A percentile compares a stretch with the other conserved stretches of the same genome.
These are phyloP conservation scores for Cytospora piceae DNA, from an alignment of 2,329 filamentous ascomycete genomes.

Conservation along the genomic window DNA sequence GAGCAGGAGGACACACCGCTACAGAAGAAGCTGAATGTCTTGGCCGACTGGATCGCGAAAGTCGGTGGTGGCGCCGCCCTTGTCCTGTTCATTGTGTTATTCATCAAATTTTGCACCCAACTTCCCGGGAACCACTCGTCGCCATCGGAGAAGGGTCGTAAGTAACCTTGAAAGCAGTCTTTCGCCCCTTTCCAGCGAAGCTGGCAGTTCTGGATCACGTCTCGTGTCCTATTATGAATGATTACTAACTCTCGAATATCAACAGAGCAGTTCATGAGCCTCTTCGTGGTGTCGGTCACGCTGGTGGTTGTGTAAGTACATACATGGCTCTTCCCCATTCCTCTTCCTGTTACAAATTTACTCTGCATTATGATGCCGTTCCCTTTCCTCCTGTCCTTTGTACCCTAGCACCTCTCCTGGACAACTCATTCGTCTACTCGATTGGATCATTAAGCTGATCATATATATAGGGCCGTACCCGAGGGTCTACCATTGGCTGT, in stretches of 20 bases:
- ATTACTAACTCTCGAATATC: neutral
- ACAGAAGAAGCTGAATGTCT: slow-evolving; percentile 55
- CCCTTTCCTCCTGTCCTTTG: neutral
- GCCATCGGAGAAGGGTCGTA: slow-evolving; percentile 60
- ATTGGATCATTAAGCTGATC: neutral
- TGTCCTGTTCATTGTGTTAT: slow-evolving; percentile 75
- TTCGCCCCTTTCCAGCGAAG: neutral
- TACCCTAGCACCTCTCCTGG: neutral
- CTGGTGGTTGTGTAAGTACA: slow-evolving; percentile 63
- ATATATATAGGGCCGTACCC: slow-evolving; percentile 53
- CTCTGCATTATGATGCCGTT: neutral
- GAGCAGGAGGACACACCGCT: slow-evolving; percentile 57
- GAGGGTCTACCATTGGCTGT: slow-evolving; percentile 70
- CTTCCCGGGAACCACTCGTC: slow-evolving; percentile 54
- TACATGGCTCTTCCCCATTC: rapidly evolving
- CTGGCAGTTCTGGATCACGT: too few species aligned
- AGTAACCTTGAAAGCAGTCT: slow-evolving; percentile 9
- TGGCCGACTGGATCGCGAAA: slow-evolving; percentile 56
- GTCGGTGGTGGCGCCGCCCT: slow-evolving; percentile 68
- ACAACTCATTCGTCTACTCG: neutral
- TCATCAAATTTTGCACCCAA: slow-evolving; percentile 75
- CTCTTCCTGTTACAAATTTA: neutral
- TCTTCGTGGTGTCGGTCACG: slow-evolving; percentile 68
- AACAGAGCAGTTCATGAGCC: slow-evolving; percentile 52
- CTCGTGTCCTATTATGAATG: neutral